Conservation (phyloP, 345 rosid genomes). For the Nasturtium officinale region DNA sequence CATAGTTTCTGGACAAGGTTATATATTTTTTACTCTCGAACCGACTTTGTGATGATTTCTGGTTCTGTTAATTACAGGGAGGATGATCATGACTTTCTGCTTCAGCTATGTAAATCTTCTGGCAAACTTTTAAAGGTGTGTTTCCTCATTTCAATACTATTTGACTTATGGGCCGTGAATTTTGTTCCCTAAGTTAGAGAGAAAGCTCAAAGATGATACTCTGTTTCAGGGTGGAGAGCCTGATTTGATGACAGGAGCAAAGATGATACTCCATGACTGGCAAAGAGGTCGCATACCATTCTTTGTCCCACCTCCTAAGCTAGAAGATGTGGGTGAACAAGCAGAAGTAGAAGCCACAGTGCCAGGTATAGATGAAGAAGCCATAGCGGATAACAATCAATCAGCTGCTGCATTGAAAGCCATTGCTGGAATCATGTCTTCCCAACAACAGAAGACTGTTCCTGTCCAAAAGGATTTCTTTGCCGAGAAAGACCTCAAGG, state of each 20-base stretch:
- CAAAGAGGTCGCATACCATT: constrained; percentile 92
- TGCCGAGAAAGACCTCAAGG: constrained; percentile 61
- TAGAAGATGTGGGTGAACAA: constrained; percentile 46
- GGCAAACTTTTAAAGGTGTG: constrained; percentile 87
- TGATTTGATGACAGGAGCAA: constrained; percentile 77
- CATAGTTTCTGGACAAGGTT: not conserved
- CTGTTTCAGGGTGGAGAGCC: constrained; percentile 85
- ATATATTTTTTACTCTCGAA: not conserved
- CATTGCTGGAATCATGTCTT: constrained; percentile 68
- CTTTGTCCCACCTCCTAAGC: constrained; percentile 78
- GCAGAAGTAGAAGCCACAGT: constrained; percentile 50
- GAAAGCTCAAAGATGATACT: not conserved
- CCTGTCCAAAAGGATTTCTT: constrained; percentile 83
- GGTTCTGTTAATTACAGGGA: constrained; percentile 51
- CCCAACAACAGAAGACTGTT: constrained; percentile 71
- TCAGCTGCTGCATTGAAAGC: constrained; percentile 75
- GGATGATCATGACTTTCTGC: constrained; percentile 78
- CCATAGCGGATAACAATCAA: constrained; percentile 50
- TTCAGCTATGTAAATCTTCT: constrained; percentile 75
- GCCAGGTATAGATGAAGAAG: constrained; percentile 52
- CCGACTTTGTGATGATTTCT: not conserved
- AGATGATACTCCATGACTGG: constrained; percentile 98
- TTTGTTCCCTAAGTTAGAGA: not conserved
- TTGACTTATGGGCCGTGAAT: not conserved
- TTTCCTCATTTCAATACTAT: constrained; percentile 9